A percentile compares a stretch with the other conserved stretches of the same genome.
Conservation (phyloP, 1,284 basidiomycete genomes). For the Takashimella koratensis region DNA sequence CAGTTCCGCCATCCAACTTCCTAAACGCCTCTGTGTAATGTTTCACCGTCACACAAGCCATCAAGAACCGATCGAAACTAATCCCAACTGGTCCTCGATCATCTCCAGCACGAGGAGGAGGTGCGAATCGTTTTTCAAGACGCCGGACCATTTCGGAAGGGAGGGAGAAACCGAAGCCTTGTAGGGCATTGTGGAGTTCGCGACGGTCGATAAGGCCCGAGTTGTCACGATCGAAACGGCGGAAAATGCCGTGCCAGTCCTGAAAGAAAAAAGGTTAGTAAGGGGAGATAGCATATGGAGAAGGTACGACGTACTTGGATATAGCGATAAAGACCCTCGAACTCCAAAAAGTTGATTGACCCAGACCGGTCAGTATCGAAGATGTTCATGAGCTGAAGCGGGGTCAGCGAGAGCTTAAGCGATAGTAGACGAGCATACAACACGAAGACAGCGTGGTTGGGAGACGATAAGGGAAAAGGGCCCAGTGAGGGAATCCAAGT, state of each 20-base stretch:
- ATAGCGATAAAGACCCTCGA: constrained; percentile 49
- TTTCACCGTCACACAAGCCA: constrained; percentile 51
- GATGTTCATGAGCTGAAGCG: constrained; percentile 34
- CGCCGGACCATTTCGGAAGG: constrained; percentile 45
- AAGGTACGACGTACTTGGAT: constrained; percentile 36
- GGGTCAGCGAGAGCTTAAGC: too few species aligned
- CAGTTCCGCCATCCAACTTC: constrained; percentile 39
- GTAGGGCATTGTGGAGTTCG: constrained; percentile 47
- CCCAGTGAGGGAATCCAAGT: too few species aligned
- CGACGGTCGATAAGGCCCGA: constrained; percentile 47
- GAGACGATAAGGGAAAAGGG: too few species aligned
- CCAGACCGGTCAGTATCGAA: constrained; percentile 49
- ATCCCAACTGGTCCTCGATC: constrained; percentile 29
- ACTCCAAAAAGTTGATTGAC: constrained; percentile 48
- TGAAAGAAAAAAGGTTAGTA: constrained; percentile 6
- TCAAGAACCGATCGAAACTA: constrained; percentile 49
- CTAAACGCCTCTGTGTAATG: constrained; percentile 49
- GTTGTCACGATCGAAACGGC: constrained; percentile 46
- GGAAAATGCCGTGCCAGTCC: constrained; percentile 51
- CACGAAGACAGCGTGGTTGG: neutral
- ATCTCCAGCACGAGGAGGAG: constrained; percentile 37
- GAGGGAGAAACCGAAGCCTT: constrained; percentile 48
- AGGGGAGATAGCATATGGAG: neutral
- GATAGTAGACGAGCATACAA: too few species aligned
- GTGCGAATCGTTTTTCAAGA: constrained; percentile 46